Conservation (phyloP, 805 yeast species). For the Starmerella bombi region DNA sequence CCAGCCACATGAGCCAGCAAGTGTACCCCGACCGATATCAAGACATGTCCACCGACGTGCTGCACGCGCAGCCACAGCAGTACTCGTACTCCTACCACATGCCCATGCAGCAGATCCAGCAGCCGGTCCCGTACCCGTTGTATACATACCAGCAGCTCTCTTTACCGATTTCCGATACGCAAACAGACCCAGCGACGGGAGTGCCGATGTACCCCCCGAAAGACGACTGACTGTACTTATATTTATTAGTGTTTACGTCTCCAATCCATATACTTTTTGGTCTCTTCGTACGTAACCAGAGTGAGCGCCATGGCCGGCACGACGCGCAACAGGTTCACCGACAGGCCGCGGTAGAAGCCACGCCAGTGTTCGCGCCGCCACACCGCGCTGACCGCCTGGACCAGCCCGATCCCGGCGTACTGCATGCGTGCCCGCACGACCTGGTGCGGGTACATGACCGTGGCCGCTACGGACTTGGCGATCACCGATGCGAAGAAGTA, state of each 20-base stretch:
- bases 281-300: conserved; percentile 63
- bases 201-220: not conserved
- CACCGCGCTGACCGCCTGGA: conserved; percentile 31
- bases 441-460: conserved; percentile 70
- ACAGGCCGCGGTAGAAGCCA: conserved; percentile 75
- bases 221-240: not conserved
- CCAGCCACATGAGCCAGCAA: too few relatives aligned
- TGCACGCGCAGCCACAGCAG: too few relatives aligned
- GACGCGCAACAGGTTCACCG: conserved; percentile 66
- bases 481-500: conserved; percentile 53
- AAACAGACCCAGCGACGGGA: not conserved
- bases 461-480: conserved; percentile 56
- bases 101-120: not conserved
- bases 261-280: conserved; percentile 7
- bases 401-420: conserved; percentile 24
- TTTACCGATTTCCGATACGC: too few relatives aligned
- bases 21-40: too few relatives aligned
- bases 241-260: not conserved
- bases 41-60: too few relatives aligned
- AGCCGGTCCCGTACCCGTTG: not conserved
- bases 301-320: conserved; percentile 91
- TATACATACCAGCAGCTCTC: too few relatives aligned
- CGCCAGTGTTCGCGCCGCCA: conserved; percentile 39
- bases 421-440: conserved; percentile 69
- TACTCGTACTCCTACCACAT: not conserved